Percentiles rank a stretch among this genome's conserved stretches.
Evolutionary conservation across 257 asterid species (phyloP).

Genomic region (Henckelia pumila): DNA sequence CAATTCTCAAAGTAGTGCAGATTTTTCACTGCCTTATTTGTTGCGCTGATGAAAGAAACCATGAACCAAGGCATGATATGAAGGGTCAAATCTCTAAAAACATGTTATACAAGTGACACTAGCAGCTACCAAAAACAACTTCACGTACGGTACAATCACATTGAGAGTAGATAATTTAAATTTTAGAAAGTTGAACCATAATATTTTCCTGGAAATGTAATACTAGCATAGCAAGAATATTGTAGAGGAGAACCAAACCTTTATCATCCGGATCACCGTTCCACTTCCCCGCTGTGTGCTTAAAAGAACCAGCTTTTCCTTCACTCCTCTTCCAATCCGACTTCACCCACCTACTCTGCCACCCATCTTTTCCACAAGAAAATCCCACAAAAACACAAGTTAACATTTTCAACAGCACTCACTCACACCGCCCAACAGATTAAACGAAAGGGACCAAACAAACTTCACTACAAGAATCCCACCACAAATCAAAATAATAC

Average conservation of each 20-base stretch:
- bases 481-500: not conserved
- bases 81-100: too few species aligned
- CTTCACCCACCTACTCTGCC: conserved; percentile 87
- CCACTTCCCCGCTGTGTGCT: conserved; percentile 95
- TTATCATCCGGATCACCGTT: conserved; percentile 88
- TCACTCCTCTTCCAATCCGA: conserved; percentile 92
- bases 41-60: too few species aligned
- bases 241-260: conserved; percentile 41
- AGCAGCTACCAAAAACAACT: too few species aligned
- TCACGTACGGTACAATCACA: too few species aligned
- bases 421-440: not conserved
- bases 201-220: not conserved
- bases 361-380: conserved; percentile 59
- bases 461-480: not conserved
- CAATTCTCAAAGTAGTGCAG: too few species aligned
- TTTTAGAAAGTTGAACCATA: not conserved
- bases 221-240: not conserved
- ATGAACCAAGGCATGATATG: too few species aligned
- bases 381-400: conserved; percentile 2
- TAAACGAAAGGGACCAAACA: not conserved
- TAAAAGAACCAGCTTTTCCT: conserved; percentile 90
- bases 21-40: too few species aligned
- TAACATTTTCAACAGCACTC: not conserved
- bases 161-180: too few species aligned
- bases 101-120: too few species aligned